Evolutionary conservation across 164 flowering plant species (phyloP), one percentile per base, ranked within the genome.

Genomic region (Santalum album): DNA sequence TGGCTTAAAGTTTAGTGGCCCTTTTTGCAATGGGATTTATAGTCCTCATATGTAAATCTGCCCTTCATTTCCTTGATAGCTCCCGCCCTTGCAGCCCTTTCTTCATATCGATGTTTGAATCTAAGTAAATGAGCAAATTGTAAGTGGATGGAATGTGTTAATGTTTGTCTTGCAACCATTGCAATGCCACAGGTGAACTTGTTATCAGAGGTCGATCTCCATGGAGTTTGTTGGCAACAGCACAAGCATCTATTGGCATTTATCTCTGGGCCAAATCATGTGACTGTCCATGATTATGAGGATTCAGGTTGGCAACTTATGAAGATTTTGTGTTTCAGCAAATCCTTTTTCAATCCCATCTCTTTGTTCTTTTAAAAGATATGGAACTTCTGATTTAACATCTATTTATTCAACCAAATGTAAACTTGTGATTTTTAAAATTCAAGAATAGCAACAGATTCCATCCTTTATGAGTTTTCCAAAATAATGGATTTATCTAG

Each of bases 151-250:
- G 34, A 3, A 29, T 4, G 4, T 29, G 34, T 29, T 29, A n/a
- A n/a, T n/a, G n/a, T 29, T 29, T 4, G 34, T 9, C 34, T 29
- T 38, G 16, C 42, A 11, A 15, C 42, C 2, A 3, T 15, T 9
- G 0, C 42, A 11, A 47, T 56, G 15, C 53, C 68, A 25, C 56
- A 91, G 98, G 83, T 65, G 26, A 69, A 68, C 25, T 66, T 74
- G 51, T 70, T 82, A 55, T 74, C 80, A 14, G 83, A 79, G 57
- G 79, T 86, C 62, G 75, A 81, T 79, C 78, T 87, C 70, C 84
- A 80, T 56, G 84, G 86, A 38, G 74, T 94, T 10, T 82, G 88
- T 62, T 94, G 96, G 99, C 96, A 90, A 74, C 86, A 71, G 36
- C 85, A 83, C 59, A 87, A 82, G 65, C 82, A 81, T 60, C 75